These are phyloP conservation scores for Crithidia expoeki DNA, from an alignment of 208 protist species.

Conservation along the genomic window DNA sequence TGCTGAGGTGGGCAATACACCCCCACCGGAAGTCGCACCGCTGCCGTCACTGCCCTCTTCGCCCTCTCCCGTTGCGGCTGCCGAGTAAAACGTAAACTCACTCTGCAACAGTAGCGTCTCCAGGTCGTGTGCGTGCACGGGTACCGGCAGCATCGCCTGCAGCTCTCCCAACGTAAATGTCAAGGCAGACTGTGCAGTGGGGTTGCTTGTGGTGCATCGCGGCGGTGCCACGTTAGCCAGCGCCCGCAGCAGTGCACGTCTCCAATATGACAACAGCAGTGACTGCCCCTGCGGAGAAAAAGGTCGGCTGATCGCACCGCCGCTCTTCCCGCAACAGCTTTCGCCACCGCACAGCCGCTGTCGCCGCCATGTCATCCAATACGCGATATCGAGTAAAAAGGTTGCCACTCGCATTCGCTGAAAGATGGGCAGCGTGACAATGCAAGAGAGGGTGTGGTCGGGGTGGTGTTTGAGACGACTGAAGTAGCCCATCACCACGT, in stretches of 20 bases:
- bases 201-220: constrained; percentile 1
- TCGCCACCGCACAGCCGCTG: constrained; percentile 56
- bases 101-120: constrained; percentile 34
- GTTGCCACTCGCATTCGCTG: constrained; percentile 52
- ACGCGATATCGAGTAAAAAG: constrained; percentile 72
- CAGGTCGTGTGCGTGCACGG: constrained; percentile 47
- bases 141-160: constrained; percentile 30
- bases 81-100: constrained; percentile 34
- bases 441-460: constrained; percentile 73
- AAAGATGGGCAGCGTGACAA: constrained; percentile 70
- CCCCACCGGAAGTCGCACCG: neutral
- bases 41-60: neutral
- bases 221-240: constrained; percentile 14
- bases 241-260: constrained; percentile 34
- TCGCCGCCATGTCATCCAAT: constrained; percentile 54
- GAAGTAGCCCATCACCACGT: constrained; percentile 71
- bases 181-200: neutral
- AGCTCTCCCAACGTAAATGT: constrained; percentile 31
- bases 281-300: constrained; percentile 72
- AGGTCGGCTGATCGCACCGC: constrained; percentile 63
- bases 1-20: neutral
- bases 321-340: constrained; percentile 43
- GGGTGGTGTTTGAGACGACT: constrained; percentile 66
- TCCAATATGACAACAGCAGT: constrained; percentile 73
- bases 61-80: neutral